A percentile compares a stretch with the other conserved stretches of the same genome.
Evolutionary conservation across 1,139 yeast genomes (phyloP).

Genomic region (Meyerozyma guilliermondii): DNA sequence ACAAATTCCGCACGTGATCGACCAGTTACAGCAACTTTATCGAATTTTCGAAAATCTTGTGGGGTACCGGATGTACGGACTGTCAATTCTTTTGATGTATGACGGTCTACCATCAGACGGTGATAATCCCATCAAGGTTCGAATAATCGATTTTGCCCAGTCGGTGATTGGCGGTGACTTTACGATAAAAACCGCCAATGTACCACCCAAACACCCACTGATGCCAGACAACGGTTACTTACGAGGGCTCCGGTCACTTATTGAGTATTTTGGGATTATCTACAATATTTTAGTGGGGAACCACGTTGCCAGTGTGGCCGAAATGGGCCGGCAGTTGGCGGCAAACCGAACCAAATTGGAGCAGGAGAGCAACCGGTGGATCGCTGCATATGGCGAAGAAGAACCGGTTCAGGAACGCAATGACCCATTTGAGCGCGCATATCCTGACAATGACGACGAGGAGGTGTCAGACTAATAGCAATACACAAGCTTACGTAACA

Average conservation of each 20-base stretch:
- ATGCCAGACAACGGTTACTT: slow-evolving; percentile 78
- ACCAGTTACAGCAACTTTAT: slow-evolving; percentile 55
- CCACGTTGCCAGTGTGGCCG: neutral
- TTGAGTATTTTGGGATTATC: slow-evolving; percentile 53
- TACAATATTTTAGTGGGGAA: slow-evolving; percentile 42
- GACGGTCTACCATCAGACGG: slow-evolving; percentile 45
- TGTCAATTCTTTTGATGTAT: slow-evolving; percentile 82
- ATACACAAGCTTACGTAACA: neutral
- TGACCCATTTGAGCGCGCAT: slow-evolving; percentile 9
- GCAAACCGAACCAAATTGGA: slow-evolving; percentile 3
- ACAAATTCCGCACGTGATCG: slow-evolving; percentile 64
- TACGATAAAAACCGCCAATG: slow-evolving; percentile 12
- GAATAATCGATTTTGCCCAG: slow-evolving; percentile 94
- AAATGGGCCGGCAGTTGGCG: slow-evolving; percentile 4
- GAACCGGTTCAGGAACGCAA: slow-evolving; percentile 2
- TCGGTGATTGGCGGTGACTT: slow-evolving; percentile 66
- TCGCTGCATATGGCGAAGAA: slow-evolving; percentile 7
- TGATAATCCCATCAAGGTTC: slow-evolving; percentile 43
- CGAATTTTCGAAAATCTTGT: slow-evolving; percentile 48
- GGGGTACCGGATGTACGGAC: slow-evolving; percentile 92
- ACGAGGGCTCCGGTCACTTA: slow-evolving; percentile 69
- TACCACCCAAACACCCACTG: slow-evolving; percentile 65
- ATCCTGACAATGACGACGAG: slow-evolving; percentile 2
- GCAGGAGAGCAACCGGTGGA: slow-evolving; percentile 7
- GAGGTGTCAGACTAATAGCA: slow-evolving; percentile 2